Percentiles rank a stretch among this genome's conserved stretches.
Conservation (phyloP, 202 grass and related monocot species). For the Bolboschoenoplectus hybrid region DNA sequence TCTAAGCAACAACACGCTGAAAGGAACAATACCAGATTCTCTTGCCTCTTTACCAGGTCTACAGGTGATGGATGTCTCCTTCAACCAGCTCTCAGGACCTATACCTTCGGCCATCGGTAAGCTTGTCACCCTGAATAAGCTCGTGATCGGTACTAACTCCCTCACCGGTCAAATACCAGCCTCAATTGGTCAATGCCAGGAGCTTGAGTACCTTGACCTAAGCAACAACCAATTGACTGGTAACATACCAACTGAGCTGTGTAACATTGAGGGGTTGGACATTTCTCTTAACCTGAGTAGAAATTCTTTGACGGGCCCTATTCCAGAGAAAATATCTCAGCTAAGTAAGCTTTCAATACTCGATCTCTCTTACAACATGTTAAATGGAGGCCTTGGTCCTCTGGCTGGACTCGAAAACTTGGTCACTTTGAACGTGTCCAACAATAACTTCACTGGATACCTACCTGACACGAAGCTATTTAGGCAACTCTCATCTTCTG, state of each 20-base stretch:
- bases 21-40: constrained; percentile 55
- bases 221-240: constrained; percentile 70
- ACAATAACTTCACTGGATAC: constrained; percentile 94
- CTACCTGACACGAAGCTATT: constrained; percentile 96
- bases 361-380: constrained; percentile 73
- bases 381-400: constrained; percentile 57
- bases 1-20: constrained; percentile 80
- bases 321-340: constrained; percentile 58
- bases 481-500: constrained; percentile 69
- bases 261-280: constrained; percentile 63
- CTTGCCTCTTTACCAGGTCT: constrained; percentile 54
- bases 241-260: constrained; percentile 67
- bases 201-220: constrained; percentile 77
- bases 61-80: constrained; percentile 73
- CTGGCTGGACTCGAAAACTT: constrained; percentile 73
- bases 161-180: constrained; percentile 61
- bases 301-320: constrained; percentile 57
- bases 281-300: constrained; percentile 83
- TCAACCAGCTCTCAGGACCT: constrained; percentile 54
- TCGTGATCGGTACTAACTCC: constrained; percentile 64
- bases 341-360: constrained; percentile 82
- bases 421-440: constrained; percentile 87
- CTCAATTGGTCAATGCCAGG: constrained; percentile 63
- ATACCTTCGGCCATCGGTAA: constrained; percentile 54
- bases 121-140: constrained; percentile 54